phyloP scores from a whole-genome alignment of 495 filamentous ascomycete genomes.

The Neurospora sp. region DNA sequence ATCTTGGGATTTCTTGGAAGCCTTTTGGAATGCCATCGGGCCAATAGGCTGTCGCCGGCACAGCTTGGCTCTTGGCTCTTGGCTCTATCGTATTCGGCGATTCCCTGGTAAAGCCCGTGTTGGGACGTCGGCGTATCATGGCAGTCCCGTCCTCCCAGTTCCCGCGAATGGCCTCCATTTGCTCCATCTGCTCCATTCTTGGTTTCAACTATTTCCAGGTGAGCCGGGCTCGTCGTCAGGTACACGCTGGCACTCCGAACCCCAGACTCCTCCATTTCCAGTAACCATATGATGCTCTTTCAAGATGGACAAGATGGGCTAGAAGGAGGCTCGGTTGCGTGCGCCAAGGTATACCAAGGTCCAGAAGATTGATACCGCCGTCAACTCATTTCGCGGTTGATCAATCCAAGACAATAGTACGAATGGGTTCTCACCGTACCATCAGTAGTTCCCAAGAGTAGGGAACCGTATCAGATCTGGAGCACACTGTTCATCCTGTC shows the following conservation, averaged over 20 bases:
- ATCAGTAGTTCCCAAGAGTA: background rate
- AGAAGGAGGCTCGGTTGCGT: background rate
- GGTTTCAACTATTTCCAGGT: background rate
- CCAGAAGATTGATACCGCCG: background rate
- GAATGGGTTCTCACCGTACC: background rate
- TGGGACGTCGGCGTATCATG: background rate
- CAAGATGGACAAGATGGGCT: background rate
- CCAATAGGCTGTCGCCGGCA: background rate
- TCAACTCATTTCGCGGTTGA: background rate
- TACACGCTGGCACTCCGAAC: background rate
- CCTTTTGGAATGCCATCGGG: constrained; percentile 1
- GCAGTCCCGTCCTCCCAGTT: background rate
- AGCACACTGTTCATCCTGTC: background rate
- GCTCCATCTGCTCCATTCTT: background rate
- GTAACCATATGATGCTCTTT: background rate
- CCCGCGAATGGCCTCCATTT: background rate
- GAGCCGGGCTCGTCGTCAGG: background rate
- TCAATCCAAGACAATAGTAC: background rate
- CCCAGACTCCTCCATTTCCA: background rate
- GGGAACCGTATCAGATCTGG: background rate
- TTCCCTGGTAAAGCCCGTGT: background rate
- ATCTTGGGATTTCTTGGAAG: constrained; percentile 3
- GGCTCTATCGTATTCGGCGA: background rate
- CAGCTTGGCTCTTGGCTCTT: background rate
- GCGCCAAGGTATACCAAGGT: background rate